These are phyloP conservation scores for Cynara cardunculus DNA, from an alignment of 129 eudicot genomes.

Conservation along the genomic window DNA sequence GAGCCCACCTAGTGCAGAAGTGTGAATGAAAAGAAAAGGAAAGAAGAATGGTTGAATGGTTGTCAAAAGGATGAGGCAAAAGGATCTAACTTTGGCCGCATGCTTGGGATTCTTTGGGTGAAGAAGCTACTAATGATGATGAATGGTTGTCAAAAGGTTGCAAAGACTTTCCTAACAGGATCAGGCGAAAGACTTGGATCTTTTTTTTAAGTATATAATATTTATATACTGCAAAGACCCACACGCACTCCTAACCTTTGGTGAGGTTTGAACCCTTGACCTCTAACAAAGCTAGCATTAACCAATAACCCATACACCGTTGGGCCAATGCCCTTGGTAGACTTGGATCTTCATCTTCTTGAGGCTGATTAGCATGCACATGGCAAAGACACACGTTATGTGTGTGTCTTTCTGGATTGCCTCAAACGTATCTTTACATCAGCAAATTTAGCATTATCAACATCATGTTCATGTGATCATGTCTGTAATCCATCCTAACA, in stretches of 20 bases:
- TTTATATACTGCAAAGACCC: neutral
- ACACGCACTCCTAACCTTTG: neutral
- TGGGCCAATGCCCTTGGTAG: neutral
- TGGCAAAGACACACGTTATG: neutral
- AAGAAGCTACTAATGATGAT: neutral
- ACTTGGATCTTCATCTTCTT: neutral
- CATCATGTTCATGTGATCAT: neutral
- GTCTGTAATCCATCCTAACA: neutral
- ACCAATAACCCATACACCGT: neutral
- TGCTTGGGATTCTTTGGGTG: neutral
- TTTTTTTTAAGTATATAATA: neutral
- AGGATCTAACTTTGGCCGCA: neutral
- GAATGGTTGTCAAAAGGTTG: neutral
- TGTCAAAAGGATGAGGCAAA: neutral
- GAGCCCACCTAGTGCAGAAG: neutral
- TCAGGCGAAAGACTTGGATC: neutral
- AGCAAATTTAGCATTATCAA: neutral
- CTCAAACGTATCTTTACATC: neutral
- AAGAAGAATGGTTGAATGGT: too few relatives aligned
- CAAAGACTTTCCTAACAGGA: neutral
- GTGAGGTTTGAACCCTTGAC: neutral
- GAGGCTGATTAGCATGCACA: neutral
- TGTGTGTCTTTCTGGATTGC: neutral
- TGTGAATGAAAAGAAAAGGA: neutral
- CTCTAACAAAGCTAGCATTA: neutral